A percentile compares a stretch with the other conserved stretches of the same genome.
Evolutionary conservation across 371 early-diverging fungal genomes (phyloP).

Genomic region (Cokeromyces recurvatus): DNA sequence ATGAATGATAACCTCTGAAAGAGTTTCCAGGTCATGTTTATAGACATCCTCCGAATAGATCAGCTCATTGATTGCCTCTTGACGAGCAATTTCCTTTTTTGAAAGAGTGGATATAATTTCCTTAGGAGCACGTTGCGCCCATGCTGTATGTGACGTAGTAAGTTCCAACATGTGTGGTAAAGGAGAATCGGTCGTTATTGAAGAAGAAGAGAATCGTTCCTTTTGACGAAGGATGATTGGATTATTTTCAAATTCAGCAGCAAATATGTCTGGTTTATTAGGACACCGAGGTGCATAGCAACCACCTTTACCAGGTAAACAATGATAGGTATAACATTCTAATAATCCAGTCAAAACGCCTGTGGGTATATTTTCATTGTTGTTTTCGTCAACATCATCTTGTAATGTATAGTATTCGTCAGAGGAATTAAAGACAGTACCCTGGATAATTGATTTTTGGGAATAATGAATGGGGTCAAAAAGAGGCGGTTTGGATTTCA

Average conservation of each 20-base stretch:
- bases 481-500: conserved; percentile 33
- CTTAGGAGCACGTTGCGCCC: conserved; percentile 68
- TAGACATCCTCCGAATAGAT: conserved; percentile 88
- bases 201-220: background rate
- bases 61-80: conserved; percentile 92
- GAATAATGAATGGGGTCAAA: conserved; percentile 41
- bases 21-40: conserved; percentile 61
- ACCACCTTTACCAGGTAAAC: conserved; percentile 29
- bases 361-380: conserved; percentile 21
- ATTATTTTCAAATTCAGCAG: background rate
- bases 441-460: conserved; percentile 37
- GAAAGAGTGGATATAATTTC: conserved; percentile 67
- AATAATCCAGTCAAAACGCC: conserved; percentile 32
- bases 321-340: conserved; percentile 30
- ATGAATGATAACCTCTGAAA: conserved; percentile 29
- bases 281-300: conserved; percentile 43
- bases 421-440: conserved; percentile 32
- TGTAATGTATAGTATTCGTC: conserved; percentile 41
- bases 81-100: conserved; percentile 78
- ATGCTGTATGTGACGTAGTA: conserved; percentile 54
- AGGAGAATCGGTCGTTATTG: too few relatives aligned
- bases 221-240: background rate
- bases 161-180: background rate
- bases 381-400: conserved; percentile 30
- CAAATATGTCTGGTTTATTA: conserved; percentile 19